Conservation (phyloP, 768 basidiomycete species). For the Strobilomyces dryophilus region DNA sequence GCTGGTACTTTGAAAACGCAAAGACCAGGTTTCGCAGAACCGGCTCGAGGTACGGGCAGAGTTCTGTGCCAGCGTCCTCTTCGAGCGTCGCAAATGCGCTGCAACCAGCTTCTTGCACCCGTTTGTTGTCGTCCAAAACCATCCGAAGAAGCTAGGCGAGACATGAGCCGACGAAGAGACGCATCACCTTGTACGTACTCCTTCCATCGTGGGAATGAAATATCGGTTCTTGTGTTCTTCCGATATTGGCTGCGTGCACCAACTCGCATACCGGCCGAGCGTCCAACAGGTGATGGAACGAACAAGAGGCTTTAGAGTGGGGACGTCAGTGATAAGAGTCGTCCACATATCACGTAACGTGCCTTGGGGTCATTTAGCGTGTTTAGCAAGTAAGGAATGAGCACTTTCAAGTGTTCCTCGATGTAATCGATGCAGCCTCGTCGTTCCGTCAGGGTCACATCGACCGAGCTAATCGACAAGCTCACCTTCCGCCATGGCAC, state of each 20-base stretch:
- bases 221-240: conserved; percentile 86
- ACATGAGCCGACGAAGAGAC: background rate
- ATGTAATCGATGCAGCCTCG: conserved; percentile 95
- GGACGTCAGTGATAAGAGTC: background rate
- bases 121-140: conserved; percentile 97
- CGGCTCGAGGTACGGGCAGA: conserved; percentile 92
- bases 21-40: conserved; percentile 92
- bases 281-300: conserved; percentile 99
- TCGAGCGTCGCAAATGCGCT: conserved; percentile 98
- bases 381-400: conserved; percentile 90
- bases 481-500: conserved; percentile 97
- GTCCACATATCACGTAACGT: conserved; percentile 12
- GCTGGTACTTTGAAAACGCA: conserved; percentile 97
- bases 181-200: conserved; percentile 49
- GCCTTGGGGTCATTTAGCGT: conserved; percentile 92
- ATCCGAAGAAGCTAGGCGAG: conserved; percentile 82
- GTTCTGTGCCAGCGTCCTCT: conserved; percentile 89
- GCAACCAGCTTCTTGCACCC: conserved; percentile 98
- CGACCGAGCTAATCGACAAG: conserved; percentile 4
- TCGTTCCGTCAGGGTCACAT: conserved; percentile 7
- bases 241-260: conserved; percentile 84
- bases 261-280: conserved; percentile 95
- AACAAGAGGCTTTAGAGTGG: conserved; percentile 71
- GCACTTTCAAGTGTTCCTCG: conserved; percentile 88
- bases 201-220: conserved; percentile 98